These are phyloP conservation scores for Amyloporia xantha DNA, from an alignment of 768 basidiomycete species.

Conservation along the genomic window DNA sequence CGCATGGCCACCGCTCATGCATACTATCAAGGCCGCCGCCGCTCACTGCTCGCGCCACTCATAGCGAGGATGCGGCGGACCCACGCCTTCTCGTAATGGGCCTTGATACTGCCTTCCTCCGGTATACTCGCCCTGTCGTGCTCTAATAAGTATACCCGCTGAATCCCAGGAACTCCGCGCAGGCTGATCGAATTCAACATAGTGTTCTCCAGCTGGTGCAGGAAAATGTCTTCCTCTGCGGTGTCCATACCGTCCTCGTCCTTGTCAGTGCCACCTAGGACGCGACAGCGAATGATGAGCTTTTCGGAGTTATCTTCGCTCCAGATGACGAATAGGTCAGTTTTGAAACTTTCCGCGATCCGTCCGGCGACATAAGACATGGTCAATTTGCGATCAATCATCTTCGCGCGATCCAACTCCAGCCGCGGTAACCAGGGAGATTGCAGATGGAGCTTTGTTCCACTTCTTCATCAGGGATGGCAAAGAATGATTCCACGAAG, in stretches of 20 bases:
- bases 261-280: conserved; percentile 78
- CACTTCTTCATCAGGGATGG: conserved; percentile 95
- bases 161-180: conserved; percentile 87
- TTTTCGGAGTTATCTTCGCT: conserved; percentile 98
- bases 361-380: conserved; percentile 93
- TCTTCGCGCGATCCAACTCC: conserved; percentile 93
- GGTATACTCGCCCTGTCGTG: conserved; percentile 71
- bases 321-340: conserved; percentile 97
- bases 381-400: conserved; percentile 94
- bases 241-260: conserved; percentile 71
- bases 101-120: conserved; percentile 58
- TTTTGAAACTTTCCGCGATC: conserved; percentile 92
- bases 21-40: too few relatives aligned
- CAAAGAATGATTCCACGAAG: conserved; percentile 98
- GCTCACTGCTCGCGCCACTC: too few relatives aligned
- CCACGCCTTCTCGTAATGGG: conserved; percentile 78
- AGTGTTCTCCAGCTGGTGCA: conserved; percentile 92
- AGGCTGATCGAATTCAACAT: conserved; percentile 94
- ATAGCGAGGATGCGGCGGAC: too few relatives aligned
- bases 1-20: too few relatives aligned
- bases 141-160: conserved; percentile 88
- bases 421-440: conserved; percentile 97
- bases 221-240: conserved; percentile 91
- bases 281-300: conserved; percentile 93
- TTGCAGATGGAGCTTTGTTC: conserved; percentile 81